Evolutionary conservation across 2,329 filamentous ascomycete species (phyloP).

Genomic region (Aspergillus oerlinghausenensis): DNA sequence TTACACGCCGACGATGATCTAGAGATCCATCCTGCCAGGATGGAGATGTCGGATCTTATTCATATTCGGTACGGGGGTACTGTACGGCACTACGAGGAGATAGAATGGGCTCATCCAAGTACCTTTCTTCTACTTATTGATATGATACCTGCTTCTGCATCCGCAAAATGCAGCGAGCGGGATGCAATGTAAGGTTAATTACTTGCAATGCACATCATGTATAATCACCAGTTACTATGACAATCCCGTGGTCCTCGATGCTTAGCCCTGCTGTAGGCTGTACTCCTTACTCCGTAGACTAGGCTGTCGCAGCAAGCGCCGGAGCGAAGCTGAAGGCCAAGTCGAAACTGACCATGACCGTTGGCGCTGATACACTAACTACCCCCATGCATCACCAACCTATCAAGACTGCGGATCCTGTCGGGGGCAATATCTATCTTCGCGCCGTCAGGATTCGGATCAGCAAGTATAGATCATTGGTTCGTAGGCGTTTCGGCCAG

Average conservation of each 20-base stretch:
- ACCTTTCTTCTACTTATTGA: too few species aligned
- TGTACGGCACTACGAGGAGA: too few species aligned
- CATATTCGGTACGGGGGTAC: not conserved
- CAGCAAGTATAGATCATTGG: not conserved
- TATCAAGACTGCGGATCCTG: not conserved
- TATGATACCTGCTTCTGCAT: not conserved
- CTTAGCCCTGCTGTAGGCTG: not conserved
- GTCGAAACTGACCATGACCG: not conserved
- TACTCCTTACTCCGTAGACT: too few species aligned
- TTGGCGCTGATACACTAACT: not conserved
- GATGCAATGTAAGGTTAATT: slow-evolving; percentile 26
- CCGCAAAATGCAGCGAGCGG: slow-evolving; percentile 13
- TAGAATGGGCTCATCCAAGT: too few species aligned
- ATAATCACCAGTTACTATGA: not conserved
- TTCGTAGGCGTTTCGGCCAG: not conserved
- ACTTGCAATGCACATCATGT: slow-evolving; percentile 16
- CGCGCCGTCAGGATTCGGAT: not conserved
- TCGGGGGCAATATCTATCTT: not conserved
- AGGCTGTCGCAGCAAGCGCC: not conserved
- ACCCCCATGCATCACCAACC: not conserved
- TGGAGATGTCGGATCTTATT: not conserved
- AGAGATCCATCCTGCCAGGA: not conserved
- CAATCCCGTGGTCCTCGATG: not conserved
- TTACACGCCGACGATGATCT: not conserved
- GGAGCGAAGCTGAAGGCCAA: not conserved